Evolutionary conservation across 106 monocot genomes (phyloP).

Genomic region (Dioscorea dumetorum): DNA sequence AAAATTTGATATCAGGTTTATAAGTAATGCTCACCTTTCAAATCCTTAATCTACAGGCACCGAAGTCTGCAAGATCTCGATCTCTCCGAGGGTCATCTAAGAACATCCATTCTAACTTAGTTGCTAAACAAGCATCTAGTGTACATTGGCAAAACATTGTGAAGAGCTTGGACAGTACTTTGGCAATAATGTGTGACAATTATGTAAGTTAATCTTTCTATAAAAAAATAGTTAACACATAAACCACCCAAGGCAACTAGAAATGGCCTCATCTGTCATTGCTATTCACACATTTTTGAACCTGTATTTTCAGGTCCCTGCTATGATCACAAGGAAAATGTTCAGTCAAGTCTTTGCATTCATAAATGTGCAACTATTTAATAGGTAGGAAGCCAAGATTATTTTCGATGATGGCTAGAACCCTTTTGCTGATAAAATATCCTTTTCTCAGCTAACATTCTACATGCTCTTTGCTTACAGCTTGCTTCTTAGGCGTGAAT

Average conservation of each 20-base stretch:
- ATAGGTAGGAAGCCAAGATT: slow-evolving; percentile 49
- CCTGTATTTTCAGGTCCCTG: slow-evolving; percentile 57
- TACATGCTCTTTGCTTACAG: slow-evolving; percentile 23
- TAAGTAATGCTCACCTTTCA: background rate
- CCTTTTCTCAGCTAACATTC: background rate
- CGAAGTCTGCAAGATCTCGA: slow-evolving; percentile 58
- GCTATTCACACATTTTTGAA: background rate
- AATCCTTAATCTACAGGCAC: slow-evolving; percentile 42
- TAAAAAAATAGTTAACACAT: background rate
- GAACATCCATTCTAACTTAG: slow-evolving; percentile 49
- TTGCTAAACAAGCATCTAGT: slow-evolving; percentile 79
- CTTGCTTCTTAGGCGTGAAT: slow-evolving; percentile 85
- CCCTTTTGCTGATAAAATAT: background rate
- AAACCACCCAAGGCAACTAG: background rate
- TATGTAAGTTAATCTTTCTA: slow-evolving; percentile 30
- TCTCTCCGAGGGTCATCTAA: slow-evolving; percentile 56
- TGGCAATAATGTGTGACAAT: slow-evolving; percentile 44
- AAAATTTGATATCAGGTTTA: background rate
- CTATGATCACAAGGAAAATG: slow-evolving; percentile 71
- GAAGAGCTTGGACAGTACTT: slow-evolving; percentile 57
- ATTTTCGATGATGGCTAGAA: too few relatives aligned
- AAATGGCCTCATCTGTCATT: background rate
- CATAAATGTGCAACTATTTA: slow-evolving; percentile 93
- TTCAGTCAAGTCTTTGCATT: slow-evolving; percentile 93
- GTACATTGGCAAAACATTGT: slow-evolving; percentile 89